phyloP scores from a whole-genome alignment of 306 rosid species.

The Dalbergia cochinchinensis region DNA sequence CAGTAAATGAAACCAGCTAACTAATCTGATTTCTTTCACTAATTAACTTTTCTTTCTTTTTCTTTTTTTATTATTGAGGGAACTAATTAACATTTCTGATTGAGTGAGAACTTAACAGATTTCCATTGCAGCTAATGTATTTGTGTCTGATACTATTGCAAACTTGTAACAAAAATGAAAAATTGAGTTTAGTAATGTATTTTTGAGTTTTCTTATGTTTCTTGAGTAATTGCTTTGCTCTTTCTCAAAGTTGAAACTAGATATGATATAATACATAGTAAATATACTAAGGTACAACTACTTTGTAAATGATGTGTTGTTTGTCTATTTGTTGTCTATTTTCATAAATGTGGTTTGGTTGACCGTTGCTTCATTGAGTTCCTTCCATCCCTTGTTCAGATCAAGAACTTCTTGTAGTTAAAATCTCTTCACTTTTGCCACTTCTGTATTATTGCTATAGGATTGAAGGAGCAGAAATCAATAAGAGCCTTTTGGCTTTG shows the following conservation, averaged over 20 bases:
- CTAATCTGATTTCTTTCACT: constrained; percentile 13
- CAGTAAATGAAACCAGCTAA: constrained; percentile 5
- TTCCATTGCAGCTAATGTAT: constrained; percentile 10
- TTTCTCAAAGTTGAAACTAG: neutral
- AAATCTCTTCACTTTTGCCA: constrained; percentile 19
- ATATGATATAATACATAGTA: neutral
- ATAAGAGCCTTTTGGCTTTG: constrained; percentile 95
- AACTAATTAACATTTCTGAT: neutral
- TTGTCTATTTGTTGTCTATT: neutral
- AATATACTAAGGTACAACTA: neutral
- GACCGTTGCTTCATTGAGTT: constrained; percentile 2
- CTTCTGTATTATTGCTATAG: constrained; percentile 50
- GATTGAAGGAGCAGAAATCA: constrained; percentile 98
- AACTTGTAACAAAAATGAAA: constrained; percentile 10
- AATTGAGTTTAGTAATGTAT: neutral
- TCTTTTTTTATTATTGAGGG: no score
- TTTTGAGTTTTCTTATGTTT: neutral
- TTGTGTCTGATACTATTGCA: neutral
- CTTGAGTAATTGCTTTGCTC: neutral
- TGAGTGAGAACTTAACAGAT: neutral
- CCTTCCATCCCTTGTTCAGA: constrained; percentile 29
- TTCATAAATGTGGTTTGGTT: constrained; percentile 7
- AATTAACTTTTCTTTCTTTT: no score
- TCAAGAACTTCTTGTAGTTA: neutral
- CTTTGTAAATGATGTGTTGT: neutral